Evolutionary conservation across 768 basidiomycete genomes (phyloP).

Genomic region (Mycena epipterygia): DNA sequence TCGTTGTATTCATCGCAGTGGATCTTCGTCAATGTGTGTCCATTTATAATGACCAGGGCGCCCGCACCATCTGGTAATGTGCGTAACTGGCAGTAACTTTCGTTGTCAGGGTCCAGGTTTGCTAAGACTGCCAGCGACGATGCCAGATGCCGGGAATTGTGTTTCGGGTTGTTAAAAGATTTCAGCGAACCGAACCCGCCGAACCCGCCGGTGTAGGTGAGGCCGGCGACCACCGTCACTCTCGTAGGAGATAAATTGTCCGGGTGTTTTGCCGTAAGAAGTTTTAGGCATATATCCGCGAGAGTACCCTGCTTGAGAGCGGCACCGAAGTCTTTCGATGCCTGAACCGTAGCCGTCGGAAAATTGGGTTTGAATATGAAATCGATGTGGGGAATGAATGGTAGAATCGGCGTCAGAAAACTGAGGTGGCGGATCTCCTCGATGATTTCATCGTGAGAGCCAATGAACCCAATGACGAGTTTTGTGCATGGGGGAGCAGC

Average conservation of each 20-base stretch:
- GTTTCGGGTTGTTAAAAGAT: neutral
- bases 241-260: neutral
- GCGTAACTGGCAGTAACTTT: neutral
- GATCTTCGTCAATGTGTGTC: neutral
- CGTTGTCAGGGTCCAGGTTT: no score
- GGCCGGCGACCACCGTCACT: neutral
- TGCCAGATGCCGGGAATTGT: neutral
- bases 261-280: neutral
- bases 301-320: neutral
- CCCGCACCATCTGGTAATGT: neutral
- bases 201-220: no score
- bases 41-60: neutral
- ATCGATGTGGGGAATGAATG: neutral
- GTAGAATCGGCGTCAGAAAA: neutral
- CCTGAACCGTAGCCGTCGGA: neutral
- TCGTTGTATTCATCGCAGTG: neutral
- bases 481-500: neutral
- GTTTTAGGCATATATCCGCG: neutral
- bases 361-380: neutral
- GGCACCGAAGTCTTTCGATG: neutral
- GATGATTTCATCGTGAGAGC: neutral
- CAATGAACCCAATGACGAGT: neutral
- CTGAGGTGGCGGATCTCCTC: neutral
- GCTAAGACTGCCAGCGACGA: neutral
- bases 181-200: no score